Conservation (phyloP, 495 filamentous ascomycete species). For the Penicillium malachiteum region DNA sequence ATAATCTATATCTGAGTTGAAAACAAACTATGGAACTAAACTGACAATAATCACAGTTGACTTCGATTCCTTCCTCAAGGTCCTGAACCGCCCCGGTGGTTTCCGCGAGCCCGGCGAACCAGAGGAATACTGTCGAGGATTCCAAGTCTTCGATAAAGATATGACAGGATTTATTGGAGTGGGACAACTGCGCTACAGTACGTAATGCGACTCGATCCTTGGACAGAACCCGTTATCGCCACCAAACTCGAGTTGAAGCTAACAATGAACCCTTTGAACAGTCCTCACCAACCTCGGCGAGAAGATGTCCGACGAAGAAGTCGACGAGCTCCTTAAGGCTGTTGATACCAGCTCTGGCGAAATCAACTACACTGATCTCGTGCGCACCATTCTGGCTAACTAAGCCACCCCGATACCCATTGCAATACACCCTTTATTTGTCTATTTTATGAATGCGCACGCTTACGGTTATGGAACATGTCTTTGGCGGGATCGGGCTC, state of each 20-base stretch:
- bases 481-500: conserved; percentile 5
- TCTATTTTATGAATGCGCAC: conserved; percentile 3
- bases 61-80: conserved; percentile 92
- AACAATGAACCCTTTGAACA: conserved; percentile 20
- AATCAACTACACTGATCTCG: conserved; percentile 95
- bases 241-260: neutral
- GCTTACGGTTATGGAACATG: conserved; percentile 10
- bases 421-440: neutral
- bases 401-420: conserved; percentile 45
- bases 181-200: conserved; percentile 90
- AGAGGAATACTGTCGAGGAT: conserved; percentile 95
- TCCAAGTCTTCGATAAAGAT: conserved; percentile 99
- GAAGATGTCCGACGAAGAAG: conserved; percentile 98
- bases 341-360: conserved; percentile 92
- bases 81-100: conserved; percentile 94
- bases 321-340: conserved; percentile 95
- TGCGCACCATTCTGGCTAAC: conserved; percentile 92
- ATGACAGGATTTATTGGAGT: conserved; percentile 97
- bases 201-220: conserved; percentile 11
- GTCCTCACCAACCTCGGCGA: conserved; percentile 95
- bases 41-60: conserved; percentile 63
- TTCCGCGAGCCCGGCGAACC: conserved; percentile 98
- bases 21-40: neutral
- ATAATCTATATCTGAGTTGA: too few relatives aligned
- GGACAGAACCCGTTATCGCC: too few relatives aligned